Evolutionary conservation across 208 protist genomes (phyloP).

Genomic region (Acanthamoeba castellanii): DNA sequence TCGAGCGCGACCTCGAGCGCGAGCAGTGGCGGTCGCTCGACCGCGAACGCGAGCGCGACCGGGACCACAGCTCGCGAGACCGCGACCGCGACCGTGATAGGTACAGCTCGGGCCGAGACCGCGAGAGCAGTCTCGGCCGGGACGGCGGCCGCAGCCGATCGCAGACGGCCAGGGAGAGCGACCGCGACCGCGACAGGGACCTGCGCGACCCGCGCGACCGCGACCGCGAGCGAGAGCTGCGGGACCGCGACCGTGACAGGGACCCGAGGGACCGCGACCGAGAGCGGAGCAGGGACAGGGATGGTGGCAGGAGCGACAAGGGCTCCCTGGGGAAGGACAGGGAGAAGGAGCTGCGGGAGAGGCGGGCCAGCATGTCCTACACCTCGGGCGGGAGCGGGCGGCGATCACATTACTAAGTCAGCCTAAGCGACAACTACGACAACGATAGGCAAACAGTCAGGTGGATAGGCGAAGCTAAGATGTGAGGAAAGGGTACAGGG

Average conservation of each 20-base stretch:
- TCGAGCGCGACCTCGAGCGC: constrained; percentile 20
- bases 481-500: too few species aligned
- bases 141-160: background rate
- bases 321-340: background rate
- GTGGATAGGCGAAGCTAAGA: too few species aligned
- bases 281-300: background rate
- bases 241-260: background rate
- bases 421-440: too few species aligned
- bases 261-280: background rate
- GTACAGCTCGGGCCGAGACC: background rate
- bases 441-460: too few species aligned
- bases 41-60: background rate
- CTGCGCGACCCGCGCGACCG: background rate
- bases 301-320: background rate
- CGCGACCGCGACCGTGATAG: background rate
- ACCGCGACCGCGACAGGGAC: background rate
- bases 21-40: background rate
- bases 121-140: background rate
- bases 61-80: background rate
- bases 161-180: background rate
- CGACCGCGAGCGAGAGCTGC: background rate
- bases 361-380: background rate
- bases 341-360: background rate
- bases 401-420: too few species aligned
- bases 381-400: too few species aligned